Evolutionary conservation across 208 protist species (phyloP).

Genomic region (Leptomonas pyrrhocoris): DNA sequence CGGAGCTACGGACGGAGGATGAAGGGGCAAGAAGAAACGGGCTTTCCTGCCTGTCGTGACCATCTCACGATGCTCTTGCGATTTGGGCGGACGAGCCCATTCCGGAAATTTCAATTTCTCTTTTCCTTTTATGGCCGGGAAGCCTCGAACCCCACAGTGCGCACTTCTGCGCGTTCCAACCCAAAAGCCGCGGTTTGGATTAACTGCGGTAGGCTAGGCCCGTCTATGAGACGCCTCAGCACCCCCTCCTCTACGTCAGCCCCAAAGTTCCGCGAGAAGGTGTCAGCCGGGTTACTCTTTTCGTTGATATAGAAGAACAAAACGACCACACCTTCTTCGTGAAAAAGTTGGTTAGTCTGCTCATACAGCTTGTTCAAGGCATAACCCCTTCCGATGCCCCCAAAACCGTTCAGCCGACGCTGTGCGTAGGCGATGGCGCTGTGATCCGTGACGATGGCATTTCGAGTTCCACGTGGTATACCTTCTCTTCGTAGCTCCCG

Average conservation of each 20-base stretch:
- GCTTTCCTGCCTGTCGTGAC: too few species aligned
- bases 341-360: background rate
- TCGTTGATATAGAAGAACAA: background rate
- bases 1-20: too few species aligned
- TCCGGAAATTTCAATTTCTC: too few species aligned
- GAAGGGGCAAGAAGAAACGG: too few species aligned
- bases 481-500: background rate
- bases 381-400: background rate
- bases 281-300: background rate
- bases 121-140: too few species aligned
- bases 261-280: background rate
- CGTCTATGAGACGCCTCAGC: background rate
- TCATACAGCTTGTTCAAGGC: background rate
- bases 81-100: too few species aligned
- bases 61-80: too few species aligned
- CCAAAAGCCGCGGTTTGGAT: background rate
- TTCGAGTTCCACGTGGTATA: background rate
- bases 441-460: background rate
- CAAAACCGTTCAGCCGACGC: background rate
- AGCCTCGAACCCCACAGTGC: background rate
- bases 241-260: background rate
- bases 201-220: background rate
- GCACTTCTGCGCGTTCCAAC: background rate
- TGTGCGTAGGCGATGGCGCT: background rate
- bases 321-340: conserved; percentile 2